Evolutionary conservation across 2,329 filamentous ascomycete species (phyloP).

Genomic region (Drechslera avenae): DNA sequence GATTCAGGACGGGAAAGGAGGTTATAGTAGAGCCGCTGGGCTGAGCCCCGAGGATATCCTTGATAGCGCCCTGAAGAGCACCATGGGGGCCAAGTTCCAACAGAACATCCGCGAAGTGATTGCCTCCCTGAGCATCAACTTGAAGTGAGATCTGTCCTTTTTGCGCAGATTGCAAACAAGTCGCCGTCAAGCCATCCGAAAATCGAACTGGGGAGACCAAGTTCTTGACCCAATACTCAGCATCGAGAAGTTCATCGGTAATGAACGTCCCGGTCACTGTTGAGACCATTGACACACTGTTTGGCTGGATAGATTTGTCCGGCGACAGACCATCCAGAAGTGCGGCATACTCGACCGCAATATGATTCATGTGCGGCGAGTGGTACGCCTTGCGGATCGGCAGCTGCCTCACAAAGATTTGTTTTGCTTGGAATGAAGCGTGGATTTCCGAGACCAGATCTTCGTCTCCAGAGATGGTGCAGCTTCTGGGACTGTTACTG

Average conservation of each 20-base stretch:
- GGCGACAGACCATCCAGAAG: neutral
- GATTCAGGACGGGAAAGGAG: neutral
- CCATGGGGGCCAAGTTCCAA: constrained; percentile 55
- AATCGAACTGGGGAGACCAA: constrained; percentile 11
- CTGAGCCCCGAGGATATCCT: constrained; percentile 6
- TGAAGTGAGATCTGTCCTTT: constrained; percentile 3
- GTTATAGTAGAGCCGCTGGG: neutral
- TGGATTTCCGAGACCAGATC: constrained; percentile 52
- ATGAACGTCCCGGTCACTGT: neutral
- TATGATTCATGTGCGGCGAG: constrained; percentile 25
- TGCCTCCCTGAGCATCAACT: neutral
- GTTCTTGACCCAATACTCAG: constrained; percentile 9
- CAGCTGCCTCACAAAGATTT: constrained; percentile 1
- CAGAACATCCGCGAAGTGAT: neutral
- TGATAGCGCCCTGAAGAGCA: constrained; percentile 41
- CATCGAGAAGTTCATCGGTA: neutral
- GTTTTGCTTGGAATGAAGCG: constrained; percentile 17
- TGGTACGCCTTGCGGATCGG: constrained; percentile 53
- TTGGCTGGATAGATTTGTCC: neutral
- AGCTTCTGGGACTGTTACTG: constrained; percentile 14
- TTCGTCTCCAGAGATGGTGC: constrained; percentile 29
- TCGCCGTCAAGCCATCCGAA: neutral
- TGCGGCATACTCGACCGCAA: constrained; percentile 4
- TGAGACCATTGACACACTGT: neutral
- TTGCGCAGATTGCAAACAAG: neutral